Evolutionary conservation across 2,329 filamentous ascomycete species (phyloP), one percentile per base, ranked within the genome.

Genomic region (Whalleya microplaca): DNA sequence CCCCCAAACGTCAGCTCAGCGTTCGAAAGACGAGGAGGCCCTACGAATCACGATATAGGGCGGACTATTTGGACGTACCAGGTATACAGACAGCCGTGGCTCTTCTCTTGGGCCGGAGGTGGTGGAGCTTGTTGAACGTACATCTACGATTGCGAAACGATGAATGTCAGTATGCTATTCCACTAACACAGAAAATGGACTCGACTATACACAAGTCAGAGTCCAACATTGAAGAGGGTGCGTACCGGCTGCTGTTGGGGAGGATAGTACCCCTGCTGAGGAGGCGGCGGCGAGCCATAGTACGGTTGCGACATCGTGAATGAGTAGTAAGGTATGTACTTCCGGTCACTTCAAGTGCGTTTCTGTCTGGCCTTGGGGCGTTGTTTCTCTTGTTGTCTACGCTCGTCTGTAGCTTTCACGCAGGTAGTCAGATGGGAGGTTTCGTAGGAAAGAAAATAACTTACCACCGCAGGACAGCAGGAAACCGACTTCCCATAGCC

Each of bases 71-170:
- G 14, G 41, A 45, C 67, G 63, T 60, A 75, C 73, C 75, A 77
- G 51, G 65, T 66, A 64, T 75, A 74, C 47, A 77, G 64, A 56
- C 75, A 77, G 44, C 75, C 75, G 61, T 75, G 72, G 62, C 72
- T 75, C 70, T 76, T 75, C 59, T 76, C 73, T 60, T 71, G 32
- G 37, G 27, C 49, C 10, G 49, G 67, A 40, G 69, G 71, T 47
- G 73, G 73, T n/a, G 69, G 64, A 37, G 64, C 58, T 47, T 66
- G 68, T 51, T 69, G 68, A 44, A 74, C 74, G 41, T 71, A 63
- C 72, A 75, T 73, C 68, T 73, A 12, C 32, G 32, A 51, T 41
- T 45, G 51, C 55, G 57, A 37, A 12, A 14, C 52, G 53, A 42
- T 3, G 20, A 14, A 14, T 21, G 37, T 60, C 42, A 27, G 23